Evolutionary conservation across 768 basidiomycete genomes (phyloP).

Genomic region (Psilocybe sp.): DNA sequence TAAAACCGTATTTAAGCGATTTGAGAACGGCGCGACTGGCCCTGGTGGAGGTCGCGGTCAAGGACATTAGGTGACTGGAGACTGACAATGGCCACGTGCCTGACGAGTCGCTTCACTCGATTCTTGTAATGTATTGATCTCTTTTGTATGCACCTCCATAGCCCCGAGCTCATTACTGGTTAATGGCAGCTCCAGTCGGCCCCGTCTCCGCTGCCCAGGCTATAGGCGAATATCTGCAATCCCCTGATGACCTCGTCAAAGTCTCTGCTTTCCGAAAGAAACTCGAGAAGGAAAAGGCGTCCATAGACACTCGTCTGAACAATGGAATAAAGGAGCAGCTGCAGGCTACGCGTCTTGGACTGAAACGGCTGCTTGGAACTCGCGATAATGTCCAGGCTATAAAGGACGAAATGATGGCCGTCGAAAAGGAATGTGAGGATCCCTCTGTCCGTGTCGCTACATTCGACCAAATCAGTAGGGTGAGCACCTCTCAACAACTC

Average conservation of each 20-base stretch:
- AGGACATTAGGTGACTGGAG: conserved; percentile 10
- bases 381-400: conserved; percentile 75
- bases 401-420: conserved; percentile 81
- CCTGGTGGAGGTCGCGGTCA: conserved; percentile 16
- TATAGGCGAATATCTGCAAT: conserved; percentile 86
- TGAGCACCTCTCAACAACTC: conserved; percentile 31
- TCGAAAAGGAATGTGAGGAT: conserved; percentile 75
- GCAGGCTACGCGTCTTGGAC: conserved; percentile 84
- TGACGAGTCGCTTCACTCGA: not conserved
- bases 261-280: conserved; percentile 88
- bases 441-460: conserved; percentile 76
- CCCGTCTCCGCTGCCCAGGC: conserved; percentile 78
- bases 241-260: conserved; percentile 91
- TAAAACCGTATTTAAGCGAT: not conserved
- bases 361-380: conserved; percentile 77
- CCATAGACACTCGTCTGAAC: conserved; percentile 87
- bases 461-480: conserved; percentile 94
- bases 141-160: not conserved
- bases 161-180: conserved; percentile 1
- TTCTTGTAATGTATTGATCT: not conserved
- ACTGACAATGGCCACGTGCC: conserved; percentile 10
- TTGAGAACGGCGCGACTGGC: conserved; percentile 9
- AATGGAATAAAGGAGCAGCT: conserved; percentile 92
- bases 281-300: conserved; percentile 93
- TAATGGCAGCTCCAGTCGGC: conserved; percentile 46